phyloP scores from a whole-genome alignment of 2,329 filamentous ascomycete genomes.

The Ilyonectria sp. region DNA sequence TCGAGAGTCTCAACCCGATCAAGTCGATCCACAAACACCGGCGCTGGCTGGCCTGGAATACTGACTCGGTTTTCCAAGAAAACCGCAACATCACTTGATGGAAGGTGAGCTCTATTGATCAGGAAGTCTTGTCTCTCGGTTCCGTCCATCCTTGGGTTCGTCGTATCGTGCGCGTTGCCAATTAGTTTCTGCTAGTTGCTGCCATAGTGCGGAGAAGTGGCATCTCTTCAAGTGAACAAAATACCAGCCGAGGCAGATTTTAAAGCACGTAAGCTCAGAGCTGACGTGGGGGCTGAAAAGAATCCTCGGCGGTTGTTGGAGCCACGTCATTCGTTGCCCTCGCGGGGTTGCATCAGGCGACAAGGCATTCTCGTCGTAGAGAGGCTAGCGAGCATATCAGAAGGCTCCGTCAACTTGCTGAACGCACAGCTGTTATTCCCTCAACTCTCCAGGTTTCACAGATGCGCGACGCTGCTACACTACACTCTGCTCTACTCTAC shows the following conservation, averaged over 20 bases:
- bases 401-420: background rate
- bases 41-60: background rate
- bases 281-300: background rate
- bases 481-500: no score
- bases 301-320: background rate
- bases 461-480: no score
- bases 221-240: background rate
- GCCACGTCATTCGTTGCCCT: background rate
- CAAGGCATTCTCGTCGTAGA: background rate
- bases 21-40: conserved; percentile 2
- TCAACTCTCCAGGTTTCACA: no score
- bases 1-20: background rate
- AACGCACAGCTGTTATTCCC: no score
- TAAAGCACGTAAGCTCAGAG: background rate
- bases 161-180: background rate
- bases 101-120: background rate
- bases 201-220: background rate
- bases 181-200: background rate
- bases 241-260: background rate
- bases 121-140: conserved; percentile 10
- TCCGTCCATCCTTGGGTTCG: background rate
- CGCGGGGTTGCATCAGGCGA: background rate
- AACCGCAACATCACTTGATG: conserved; percentile 6
- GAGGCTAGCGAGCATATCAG: background rate
- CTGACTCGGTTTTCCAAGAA: conserved; percentile 23